Percentiles rank a stretch among this genome's conserved stretches.
These are phyloP conservation scores for Wickerhamomyces hampshirensis DNA, from an alignment of 805 yeast genomes.

Conservation along the genomic window DNA sequence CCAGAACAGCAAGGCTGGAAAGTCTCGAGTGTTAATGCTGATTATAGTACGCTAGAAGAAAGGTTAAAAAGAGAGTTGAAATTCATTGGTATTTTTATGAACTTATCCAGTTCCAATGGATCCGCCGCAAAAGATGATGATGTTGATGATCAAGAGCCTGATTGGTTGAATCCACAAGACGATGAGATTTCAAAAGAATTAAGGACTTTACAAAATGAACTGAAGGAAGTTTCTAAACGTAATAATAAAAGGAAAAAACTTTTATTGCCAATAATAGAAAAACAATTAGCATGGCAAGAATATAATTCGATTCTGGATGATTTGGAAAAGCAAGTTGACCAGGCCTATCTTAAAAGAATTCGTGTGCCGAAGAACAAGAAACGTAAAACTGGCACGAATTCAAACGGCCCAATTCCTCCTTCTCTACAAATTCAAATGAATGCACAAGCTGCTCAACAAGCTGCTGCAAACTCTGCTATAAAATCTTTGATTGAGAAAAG, in stretches of 20 bases:
- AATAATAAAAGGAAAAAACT: constrained; percentile 66
- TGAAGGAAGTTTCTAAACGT: constrained; percentile 52
- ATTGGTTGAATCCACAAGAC: constrained; percentile 83
- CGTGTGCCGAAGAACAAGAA: constrained; percentile 58
- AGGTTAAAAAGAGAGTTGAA: constrained; percentile 81
- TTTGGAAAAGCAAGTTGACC: constrained; percentile 94
- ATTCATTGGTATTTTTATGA: constrained; percentile 85
- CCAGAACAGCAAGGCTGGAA: constrained; percentile 46
- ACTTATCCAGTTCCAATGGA: constrained; percentile 27
- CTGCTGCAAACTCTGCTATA: constrained; percentile 73
- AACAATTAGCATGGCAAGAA: constrained; percentile 93
- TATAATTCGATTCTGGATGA: constrained; percentile 87
- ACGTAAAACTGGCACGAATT: constrained; percentile 26
- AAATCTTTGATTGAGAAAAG: constrained; percentile 82
- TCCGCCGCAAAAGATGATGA: constrained; percentile 16
- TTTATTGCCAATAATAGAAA: constrained; percentile 71
- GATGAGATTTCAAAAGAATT: constrained; percentile 90
- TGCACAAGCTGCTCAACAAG: constrained; percentile 46
- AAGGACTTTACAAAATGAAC: constrained; percentile 63
- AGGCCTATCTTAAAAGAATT: constrained; percentile 78
- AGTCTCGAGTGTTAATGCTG: constrained; percentile 43
- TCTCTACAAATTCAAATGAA: constrained; percentile 26
- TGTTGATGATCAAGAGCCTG: constrained; percentile 29
- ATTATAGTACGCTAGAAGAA: constrained; percentile 81
- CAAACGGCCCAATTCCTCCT: constrained; percentile 18